Evolutionary conservation across 805 yeast genomes (phyloP).

Genomic region (Saccharomyces jurei): DNA sequence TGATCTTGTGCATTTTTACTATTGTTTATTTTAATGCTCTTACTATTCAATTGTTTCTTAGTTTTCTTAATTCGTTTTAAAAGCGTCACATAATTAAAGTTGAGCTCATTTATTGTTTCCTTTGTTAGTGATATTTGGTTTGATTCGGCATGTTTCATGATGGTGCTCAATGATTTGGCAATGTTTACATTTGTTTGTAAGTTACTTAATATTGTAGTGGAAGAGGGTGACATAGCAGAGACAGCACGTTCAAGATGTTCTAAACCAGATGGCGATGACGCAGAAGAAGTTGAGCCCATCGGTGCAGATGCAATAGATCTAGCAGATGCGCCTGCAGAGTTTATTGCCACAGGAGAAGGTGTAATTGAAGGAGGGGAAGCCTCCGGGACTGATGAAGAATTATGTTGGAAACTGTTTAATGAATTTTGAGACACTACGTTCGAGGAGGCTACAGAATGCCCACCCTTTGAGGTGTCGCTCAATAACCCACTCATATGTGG

Average conservation of each 20-base stretch:
- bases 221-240: background rate
- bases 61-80: constrained; percentile 21
- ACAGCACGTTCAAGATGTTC: background rate
- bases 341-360: background rate
- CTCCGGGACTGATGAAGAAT: constrained; percentile 4
- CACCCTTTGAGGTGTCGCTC: background rate
- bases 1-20: constrained; percentile 3
- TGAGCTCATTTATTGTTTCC: constrained; percentile 21
- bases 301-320: background rate
- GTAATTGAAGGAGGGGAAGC: constrained; percentile 1
- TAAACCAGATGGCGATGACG: background rate
- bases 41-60: constrained; percentile 7
- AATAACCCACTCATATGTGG: background rate
- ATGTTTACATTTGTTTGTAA: constrained; percentile 24
- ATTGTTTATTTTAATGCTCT: constrained; percentile 1
- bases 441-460: background rate
- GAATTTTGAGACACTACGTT: background rate
- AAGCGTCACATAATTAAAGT: constrained; percentile 17
- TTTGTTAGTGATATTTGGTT: constrained; percentile 25
- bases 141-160: constrained; percentile 25
- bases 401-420: background rate
- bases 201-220: background rate
- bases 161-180: constrained; percentile 26
- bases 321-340: constrained; percentile 4
- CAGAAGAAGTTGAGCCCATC: background rate